Conservation (phyloP, 2,329 filamentous ascomycete genomes). For the Neonectria magnoliae region DNA sequence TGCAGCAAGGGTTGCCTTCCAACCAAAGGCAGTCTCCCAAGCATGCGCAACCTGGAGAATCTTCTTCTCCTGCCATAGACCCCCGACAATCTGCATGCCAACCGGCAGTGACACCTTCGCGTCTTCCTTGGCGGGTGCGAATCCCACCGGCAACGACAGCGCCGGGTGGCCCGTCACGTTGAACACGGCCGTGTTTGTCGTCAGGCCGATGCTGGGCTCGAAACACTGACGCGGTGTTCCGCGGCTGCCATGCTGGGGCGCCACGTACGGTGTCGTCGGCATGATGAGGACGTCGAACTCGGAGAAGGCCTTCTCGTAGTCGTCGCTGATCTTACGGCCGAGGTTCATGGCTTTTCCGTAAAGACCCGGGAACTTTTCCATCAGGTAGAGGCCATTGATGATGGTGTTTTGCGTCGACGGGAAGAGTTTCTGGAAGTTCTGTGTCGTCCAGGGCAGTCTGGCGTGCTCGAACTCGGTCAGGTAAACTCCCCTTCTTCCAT, state of each 20-base stretch:
- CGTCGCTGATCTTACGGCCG: constrained; percentile 56
- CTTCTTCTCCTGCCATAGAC: constrained; percentile 59
- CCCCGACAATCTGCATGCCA: constrained; percentile 65
- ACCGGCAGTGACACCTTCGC: constrained; percentile 55
- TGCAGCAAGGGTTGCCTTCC: constrained; percentile 38
- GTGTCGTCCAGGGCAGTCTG: constrained; percentile 56
- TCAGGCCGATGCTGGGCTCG: constrained; percentile 62
- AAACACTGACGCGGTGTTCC: constrained; percentile 57
- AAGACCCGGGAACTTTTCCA: constrained; percentile 55
- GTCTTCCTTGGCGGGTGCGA: constrained; percentile 53
- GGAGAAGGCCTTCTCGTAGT: constrained; percentile 54
- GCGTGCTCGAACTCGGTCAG: constrained; percentile 61
- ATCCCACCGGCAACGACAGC: constrained; percentile 61
- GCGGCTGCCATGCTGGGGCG: constrained; percentile 52
- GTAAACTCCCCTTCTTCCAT: constrained; percentile 59
- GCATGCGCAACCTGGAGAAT: constrained; percentile 56
- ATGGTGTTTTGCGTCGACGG: constrained; percentile 65
- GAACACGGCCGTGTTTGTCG: constrained; percentile 66
- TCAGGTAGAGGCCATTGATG: constrained; percentile 60
- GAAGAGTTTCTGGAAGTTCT: constrained; percentile 62
- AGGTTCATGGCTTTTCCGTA: constrained; percentile 62
- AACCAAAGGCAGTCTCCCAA: constrained; percentile 58
- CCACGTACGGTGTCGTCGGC: constrained; percentile 60
- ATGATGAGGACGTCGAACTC: constrained; percentile 58
- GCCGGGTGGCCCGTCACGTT: constrained; percentile 68